A percentile compares a stretch with the other conserved stretches of the same genome.
phyloP scores from a whole-genome alignment of 1,139 yeast species.

The Komagataea norvegica region DNA sequence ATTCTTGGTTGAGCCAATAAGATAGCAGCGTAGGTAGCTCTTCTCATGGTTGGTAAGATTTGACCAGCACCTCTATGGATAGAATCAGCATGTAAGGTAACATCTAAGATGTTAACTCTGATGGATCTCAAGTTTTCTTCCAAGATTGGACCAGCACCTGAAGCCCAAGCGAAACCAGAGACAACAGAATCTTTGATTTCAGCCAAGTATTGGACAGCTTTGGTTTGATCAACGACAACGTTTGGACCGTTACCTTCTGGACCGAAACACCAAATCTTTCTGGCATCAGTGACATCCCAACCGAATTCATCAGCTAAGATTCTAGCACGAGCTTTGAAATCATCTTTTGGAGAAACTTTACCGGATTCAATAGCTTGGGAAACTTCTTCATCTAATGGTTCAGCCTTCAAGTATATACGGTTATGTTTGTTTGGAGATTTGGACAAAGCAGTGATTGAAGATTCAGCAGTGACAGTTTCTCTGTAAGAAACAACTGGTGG shows the following conservation, averaged over 20 bases:
- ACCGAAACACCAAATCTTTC: slow-evolving; percentile 99
- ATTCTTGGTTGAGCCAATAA: slow-evolving; percentile 98
- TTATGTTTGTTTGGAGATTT: slow-evolving; percentile 99
- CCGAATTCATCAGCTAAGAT: slow-evolving; percentile 97
- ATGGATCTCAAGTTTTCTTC: slow-evolving; percentile 96
- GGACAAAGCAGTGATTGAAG: slow-evolving; percentile 93
- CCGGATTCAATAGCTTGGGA: slow-evolving; percentile 90
- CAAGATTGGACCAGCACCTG: slow-evolving; percentile 98
- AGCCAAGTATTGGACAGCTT: slow-evolving; percentile 98
- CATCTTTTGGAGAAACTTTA: slow-evolving; percentile 91
- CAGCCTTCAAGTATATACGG: slow-evolving; percentile 98
- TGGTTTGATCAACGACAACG: slow-evolving; percentile 98
- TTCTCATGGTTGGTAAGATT: slow-evolving; percentile 99
- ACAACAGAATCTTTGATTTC: slow-evolving; percentile 99
- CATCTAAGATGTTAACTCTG: slow-evolving; percentile 98
- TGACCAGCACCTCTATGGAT: slow-evolving; percentile 99
- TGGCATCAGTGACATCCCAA: slow-evolving; percentile 99
- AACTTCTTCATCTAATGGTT: slow-evolving; percentile 93
- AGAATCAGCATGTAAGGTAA: slow-evolving; percentile 99
- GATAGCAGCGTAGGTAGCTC: slow-evolving; percentile 98
- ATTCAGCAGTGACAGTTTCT: slow-evolving; percentile 94
- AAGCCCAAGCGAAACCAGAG: slow-evolving; percentile 99
- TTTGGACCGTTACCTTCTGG: slow-evolving; percentile 99
- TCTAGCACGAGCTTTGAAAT: slow-evolving; percentile 99
- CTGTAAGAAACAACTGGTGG: slow-evolving; percentile 99